These are phyloP conservation scores for Trichocomaceae sp. DNA, from an alignment of 2,329 filamentous ascomycete genomes.

Conservation along the genomic window DNA sequence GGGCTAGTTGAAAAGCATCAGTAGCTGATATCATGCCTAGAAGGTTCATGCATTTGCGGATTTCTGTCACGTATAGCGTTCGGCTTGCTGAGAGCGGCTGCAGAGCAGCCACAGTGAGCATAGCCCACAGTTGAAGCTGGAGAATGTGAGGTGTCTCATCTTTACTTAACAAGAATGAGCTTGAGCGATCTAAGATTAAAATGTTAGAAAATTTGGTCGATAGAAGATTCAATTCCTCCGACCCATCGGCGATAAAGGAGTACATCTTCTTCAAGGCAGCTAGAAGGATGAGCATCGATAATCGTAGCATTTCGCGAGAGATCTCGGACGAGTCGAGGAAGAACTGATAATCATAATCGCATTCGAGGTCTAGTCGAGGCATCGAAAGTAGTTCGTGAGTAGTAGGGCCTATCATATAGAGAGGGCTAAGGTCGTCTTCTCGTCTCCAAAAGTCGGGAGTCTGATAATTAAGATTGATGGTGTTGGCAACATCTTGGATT, in stretches of 20 bases:
- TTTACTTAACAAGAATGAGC: not conserved
- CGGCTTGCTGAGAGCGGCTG: not conserved
- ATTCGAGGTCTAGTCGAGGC: conserved; percentile 1
- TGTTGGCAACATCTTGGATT: not conserved
- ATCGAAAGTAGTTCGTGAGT: conserved; percentile 14
- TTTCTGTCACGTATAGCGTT: not conserved
- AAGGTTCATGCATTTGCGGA: conserved; percentile 1
- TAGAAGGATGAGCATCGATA: conserved; percentile 14
- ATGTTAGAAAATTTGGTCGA: conserved; percentile 2
- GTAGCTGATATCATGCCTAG: conserved; percentile 1
- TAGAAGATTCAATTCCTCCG: not conserved
- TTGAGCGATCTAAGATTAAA: not conserved
- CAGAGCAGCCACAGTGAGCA: conserved; percentile 2
- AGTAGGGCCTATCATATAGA: conserved; percentile 11
- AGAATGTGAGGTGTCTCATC: not conserved
- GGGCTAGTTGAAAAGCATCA: not conserved
- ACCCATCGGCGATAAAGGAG: conserved; percentile 6
- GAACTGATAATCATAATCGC: not conserved
- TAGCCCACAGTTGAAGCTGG: conserved; percentile 3
- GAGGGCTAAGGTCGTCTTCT: conserved; percentile 15
- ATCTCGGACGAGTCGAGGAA: not conserved
- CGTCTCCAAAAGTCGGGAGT: conserved; percentile 12
- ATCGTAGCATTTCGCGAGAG: conserved; percentile 9
- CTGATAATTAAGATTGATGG: conserved; percentile 3
- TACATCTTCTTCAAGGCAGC: conserved; percentile 13